These are phyloP conservation scores for Schizosaccharomyces lindneri DNA, from an alignment of 805 yeast genomes.

Conservation along the genomic window DNA sequence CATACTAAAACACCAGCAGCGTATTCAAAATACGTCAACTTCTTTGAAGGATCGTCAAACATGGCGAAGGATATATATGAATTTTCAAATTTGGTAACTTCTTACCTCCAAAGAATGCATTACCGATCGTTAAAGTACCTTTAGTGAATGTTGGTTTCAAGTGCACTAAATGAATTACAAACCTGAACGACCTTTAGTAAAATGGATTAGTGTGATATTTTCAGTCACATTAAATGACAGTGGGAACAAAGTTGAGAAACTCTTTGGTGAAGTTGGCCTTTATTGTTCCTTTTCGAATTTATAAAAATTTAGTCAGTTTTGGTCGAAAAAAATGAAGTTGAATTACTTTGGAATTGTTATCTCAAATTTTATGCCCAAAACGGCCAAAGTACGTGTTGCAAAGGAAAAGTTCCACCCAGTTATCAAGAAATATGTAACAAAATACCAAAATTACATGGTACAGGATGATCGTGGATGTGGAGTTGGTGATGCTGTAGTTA, in stretches of 20 bases:
- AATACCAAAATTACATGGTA: not conserved
- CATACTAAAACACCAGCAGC: slow-evolving; percentile 64
- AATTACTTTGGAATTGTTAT: not conserved
- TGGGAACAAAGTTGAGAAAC: too few relatives aligned
- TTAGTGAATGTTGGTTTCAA: too few relatives aligned
- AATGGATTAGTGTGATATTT: too few relatives aligned
- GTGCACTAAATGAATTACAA: too few relatives aligned
- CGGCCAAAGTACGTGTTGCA: not conserved
- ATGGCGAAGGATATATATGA: not conserved
- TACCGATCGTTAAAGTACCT: too few relatives aligned
- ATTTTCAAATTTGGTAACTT: too few relatives aligned
- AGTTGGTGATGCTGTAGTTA: not conserved
- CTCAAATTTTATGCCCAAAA: not conserved
- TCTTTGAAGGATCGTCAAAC: slow-evolving; percentile 2
- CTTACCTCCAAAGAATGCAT: too few relatives aligned
- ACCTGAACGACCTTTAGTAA: too few relatives aligned
- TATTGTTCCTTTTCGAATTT: too few relatives aligned
- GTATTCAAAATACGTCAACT: not conserved
- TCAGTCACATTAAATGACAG: too few relatives aligned
- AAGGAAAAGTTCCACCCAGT: not conserved
- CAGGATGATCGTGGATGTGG: not conserved
- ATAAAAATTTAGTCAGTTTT: too few relatives aligned
- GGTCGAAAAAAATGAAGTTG: not conserved
- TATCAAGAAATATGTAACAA: not conserved
- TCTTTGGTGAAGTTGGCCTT: too few relatives aligned